Conservation (phyloP, 208 protist genomes). For the Leishmania arabica region DNA sequence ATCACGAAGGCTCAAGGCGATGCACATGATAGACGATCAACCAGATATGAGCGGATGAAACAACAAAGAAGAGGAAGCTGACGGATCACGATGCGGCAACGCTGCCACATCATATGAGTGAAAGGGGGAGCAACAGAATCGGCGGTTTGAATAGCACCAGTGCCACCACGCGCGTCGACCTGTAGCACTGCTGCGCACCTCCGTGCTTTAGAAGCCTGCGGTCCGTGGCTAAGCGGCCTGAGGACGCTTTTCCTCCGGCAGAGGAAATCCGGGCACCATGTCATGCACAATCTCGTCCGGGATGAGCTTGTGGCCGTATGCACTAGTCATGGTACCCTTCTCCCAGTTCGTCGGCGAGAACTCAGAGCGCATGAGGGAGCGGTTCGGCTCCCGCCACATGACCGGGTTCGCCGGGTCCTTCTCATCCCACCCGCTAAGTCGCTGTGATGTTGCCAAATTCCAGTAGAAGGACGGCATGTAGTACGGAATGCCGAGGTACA, state of each 20-base stretch:
- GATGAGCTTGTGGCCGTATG: constrained; percentile 85
- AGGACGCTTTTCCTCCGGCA: constrained; percentile 89
- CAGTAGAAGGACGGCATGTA: constrained; percentile 86
- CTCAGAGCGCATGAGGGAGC: constrained; percentile 89
- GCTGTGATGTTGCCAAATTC: constrained; percentile 80
- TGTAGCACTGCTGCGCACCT: background rate
- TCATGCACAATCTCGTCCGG: constrained; percentile 85
- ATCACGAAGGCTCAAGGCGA: background rate
- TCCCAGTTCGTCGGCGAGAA: constrained; percentile 91
- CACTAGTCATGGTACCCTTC: constrained; percentile 84
- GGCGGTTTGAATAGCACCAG: background rate
- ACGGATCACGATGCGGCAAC: background rate
- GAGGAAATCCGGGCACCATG: constrained; percentile 87
- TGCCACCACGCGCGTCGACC: background rate
- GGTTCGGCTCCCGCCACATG: constrained; percentile 90
- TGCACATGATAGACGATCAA: background rate
- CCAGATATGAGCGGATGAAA: background rate
- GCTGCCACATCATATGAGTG: background rate
- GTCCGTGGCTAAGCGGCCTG: constrained; percentile 1
- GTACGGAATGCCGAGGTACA: constrained; percentile 80
- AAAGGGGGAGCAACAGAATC: background rate
- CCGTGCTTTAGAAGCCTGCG: background rate
- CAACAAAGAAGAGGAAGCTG: background rate
- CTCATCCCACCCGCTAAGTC: constrained; percentile 90
- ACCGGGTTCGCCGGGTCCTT: constrained; percentile 84